Evolutionary conservation across 2,329 filamentous ascomycete genomes (phyloP), one percentile per base, ranked within the genome.

Genomic region (Decorospora gaudefroyi): DNA sequence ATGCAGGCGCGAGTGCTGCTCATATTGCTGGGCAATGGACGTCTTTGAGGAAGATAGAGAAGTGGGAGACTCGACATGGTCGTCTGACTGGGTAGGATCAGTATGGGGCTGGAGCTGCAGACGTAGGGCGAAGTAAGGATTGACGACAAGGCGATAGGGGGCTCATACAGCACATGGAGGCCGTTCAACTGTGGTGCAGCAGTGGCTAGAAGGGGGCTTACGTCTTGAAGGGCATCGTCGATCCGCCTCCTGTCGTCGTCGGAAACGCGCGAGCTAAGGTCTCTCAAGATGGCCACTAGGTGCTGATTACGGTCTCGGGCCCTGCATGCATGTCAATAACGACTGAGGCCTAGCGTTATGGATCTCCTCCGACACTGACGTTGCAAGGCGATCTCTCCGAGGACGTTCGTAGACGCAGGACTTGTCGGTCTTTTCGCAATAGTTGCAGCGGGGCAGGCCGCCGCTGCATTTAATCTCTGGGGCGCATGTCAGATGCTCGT

Each of bases 381-480:
- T 48, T 25, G 59, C 67, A n/a, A 59, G 38, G 4, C 49, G 50
- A 34, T 69, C 65, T 34, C 57, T 56, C 35, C 65, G 62, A 2
- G 54, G 51, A 22, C 58, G 58, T 21, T 52, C 51, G 53, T 70
- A 70, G 10, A 53, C 39, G 44, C 67, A 70, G 3, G 43, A 23
- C 16, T 61, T 37, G 15, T 57, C 46, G 30, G 52, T 51, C 25
- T 58, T 59, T 12, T 55, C 53, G 42, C 67, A 70, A 11, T 65
- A 61, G 10, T 55, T 51, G 42, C 67, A 70, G 7, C 45, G 36
- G 6, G 68, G 68, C 18, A 54, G 46, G 10, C 54, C 49, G 6
- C 68, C 68, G 43, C 57, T 64, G 40, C 67, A 70, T 17, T 69
- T 70, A 28, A 68, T 46, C 59, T 54, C 69, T 70, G 23, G 57